Base-by-base conservation (phyloP, 1,284 basidiomycete genomes). In the Ustilago trichophora region DNA sequence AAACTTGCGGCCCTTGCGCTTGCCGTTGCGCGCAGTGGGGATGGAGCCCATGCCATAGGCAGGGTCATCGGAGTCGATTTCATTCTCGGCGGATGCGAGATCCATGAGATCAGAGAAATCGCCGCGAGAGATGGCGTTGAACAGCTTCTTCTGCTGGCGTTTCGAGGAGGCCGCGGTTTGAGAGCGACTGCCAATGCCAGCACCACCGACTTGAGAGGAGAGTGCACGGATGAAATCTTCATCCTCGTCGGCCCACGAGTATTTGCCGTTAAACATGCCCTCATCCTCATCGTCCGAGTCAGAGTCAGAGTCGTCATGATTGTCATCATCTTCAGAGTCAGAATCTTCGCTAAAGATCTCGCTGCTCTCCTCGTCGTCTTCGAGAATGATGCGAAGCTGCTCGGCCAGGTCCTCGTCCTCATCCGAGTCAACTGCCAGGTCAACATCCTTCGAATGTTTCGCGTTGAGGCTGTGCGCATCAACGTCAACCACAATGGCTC, bases 151-250 rank as follows among this genome's bases (percentile, higher is more conserved):
- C 51, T 85, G 82, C 35, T 83, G 82, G 71, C 88, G 88, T 22
- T 64, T 59, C 4, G 54, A 51, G 9, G 51, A 51, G 6, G 54
- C 22, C 2, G 54, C 50, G 1, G 50, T 13, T 6, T 40, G 27
- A 31, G 32, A 18, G n/a, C 41, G 35, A 33, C 60, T 64, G 27
- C 63, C 56, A 40, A 55, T 59, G 3, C 62, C 60, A 15, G 58
- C 65, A n/a, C 58, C 52, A 15, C 66, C 60, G 12, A 70, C 51
- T 35, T 59, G 55, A 8, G 55, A 52, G 3, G 60, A 51, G 13
- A 91, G 85, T 13, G 85, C 75, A n/a, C 84, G 84, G 40, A 89
- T 83, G 67, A 87, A 87, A 32, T 85, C 86, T 35, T 91, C 88
- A 56, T 91, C 88, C 22, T 85, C 78, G 38, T 89, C 88, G 1